Evolutionary conservation across 192 early-diverging fungal species (phyloP), one percentile per base, ranked within the genome.

Genomic region (Entomortierella lignicola): DNA sequence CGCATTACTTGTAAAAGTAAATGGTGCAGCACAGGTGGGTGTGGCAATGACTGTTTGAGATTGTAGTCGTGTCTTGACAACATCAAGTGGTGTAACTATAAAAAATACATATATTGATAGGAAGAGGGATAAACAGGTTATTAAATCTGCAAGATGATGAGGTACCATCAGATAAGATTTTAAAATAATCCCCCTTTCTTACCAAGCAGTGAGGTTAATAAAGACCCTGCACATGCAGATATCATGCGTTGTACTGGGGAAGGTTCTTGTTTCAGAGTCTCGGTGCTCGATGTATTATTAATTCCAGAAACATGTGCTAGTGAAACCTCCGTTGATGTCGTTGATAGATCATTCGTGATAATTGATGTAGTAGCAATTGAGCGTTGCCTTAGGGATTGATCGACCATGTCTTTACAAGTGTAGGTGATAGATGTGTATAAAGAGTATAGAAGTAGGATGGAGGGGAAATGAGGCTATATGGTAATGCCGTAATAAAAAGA

Each of bases 21-120:
- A 74, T 10, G 77, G 74, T 21, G 30, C 60, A 7, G 74, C 68
- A 54, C 68, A 72, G 18, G 74, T 74, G 0, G 83, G 69, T 4
- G 80, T 74, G 1, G 71, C 70, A 0, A 63, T 52, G 25, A 79
- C 66, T 54, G 69, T 82, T 72, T 83, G 88, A 21, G 90, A 86
- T 73, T 96, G 95, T 69, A 94, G 87, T 15, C 95, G 82, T 17
- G 91, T 95, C 71, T 96, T 96, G n/a, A 96, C 88, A 1, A 96
- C 90, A 83, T 96, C 95, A 41, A 96, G 88, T 3, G 95, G 95
- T 17, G 92, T 96, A 10, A 92, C 94, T 93, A 63, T 39, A 6
- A 18, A 1, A 57, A 15, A n/a, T 10, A 42, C 39, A 42, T 42
- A n/a, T n/a, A n/a, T 42, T 42, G 39, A 59, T 29, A 26, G 60